A percentile compares a stretch with the other conserved stretches of the same genome.
phyloP scores from a whole-genome alignment of 164 flowering plant genomes.

The Dillenia turbinata region DNA sequence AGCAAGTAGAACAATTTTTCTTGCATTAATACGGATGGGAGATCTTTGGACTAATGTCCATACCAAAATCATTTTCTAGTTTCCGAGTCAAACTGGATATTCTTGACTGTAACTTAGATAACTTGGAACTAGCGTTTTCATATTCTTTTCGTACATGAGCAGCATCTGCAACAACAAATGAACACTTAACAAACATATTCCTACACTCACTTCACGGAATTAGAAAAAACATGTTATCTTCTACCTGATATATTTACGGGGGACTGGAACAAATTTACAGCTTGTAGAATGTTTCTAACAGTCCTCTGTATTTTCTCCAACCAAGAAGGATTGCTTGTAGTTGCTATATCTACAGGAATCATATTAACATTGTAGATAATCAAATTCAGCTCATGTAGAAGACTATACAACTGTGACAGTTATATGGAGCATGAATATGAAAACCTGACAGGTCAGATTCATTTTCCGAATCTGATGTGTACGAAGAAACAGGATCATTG shows the following conservation, averaged over 20 bases:
- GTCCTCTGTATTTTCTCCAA: conserved; percentile 80
- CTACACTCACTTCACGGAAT: neutral
- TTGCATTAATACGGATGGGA: neutral
- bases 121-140: conserved; percentile 73
- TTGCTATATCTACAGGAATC: conserved; percentile 28
- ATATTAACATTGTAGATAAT: neutral
- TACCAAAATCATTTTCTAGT: conserved; percentile 84
- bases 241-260: conserved; percentile 74
- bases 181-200: conserved; percentile 1
- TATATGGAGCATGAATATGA: neutral
- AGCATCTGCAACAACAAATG: conserved; percentile 55
- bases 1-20: neutral
- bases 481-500: conserved; percentile 37
- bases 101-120: conserved; percentile 82
- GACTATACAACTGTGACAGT: neutral
- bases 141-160: conserved; percentile 83
- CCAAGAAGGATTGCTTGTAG: conserved; percentile 63
- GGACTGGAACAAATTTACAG: conserved; percentile 70
- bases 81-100: conserved; percentile 75
- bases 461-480: conserved; percentile 50
- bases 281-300: conserved; percentile 55
- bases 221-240: neutral
- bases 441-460: conserved; percentile 64
- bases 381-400: neutral
- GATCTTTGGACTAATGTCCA: conserved; percentile 12